Evolutionary conservation across 257 asterid species (phyloP).

Genomic region (Jasminum sambac): DNA sequence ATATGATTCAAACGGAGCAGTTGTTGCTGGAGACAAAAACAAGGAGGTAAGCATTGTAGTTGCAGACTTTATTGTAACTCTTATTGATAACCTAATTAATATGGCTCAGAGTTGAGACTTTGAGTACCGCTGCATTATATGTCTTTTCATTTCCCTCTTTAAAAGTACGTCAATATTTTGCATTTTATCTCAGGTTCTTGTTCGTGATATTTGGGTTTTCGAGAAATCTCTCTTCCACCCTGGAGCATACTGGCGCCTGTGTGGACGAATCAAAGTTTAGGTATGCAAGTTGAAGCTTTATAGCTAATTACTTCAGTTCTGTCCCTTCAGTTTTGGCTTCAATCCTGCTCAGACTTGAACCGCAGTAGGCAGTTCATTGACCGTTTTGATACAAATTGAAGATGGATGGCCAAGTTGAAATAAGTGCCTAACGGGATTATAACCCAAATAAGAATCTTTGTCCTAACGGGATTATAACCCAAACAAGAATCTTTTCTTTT

Average conservation of each 20-base stretch:
- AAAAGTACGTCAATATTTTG: constrained; percentile 13
- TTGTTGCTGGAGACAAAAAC: constrained; percentile 77
- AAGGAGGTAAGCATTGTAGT: constrained; percentile 65
- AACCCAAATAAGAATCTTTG: too few relatives aligned
- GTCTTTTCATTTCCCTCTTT: background rate
- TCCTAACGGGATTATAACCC: too few relatives aligned
- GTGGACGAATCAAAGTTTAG: constrained; percentile 78
- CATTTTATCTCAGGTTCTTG: constrained; percentile 57
- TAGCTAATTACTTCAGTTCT: constrained; percentile 15
- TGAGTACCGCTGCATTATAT: background rate
- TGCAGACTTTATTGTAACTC: constrained; percentile 6
- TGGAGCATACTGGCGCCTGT: constrained; percentile 91
- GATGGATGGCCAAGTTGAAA: background rate
- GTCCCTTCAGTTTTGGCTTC: background rate
- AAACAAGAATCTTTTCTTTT: too few relatives aligned
- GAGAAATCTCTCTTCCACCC: constrained; percentile 86
- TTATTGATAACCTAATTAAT: background rate
- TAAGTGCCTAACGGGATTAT: background rate
- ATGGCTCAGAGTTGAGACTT: background rate
- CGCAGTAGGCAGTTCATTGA: background rate
- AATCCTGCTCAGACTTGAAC: background rate
- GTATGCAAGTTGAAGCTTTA: background rate
- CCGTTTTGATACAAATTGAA: background rate
- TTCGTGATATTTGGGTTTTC: constrained; percentile 93
- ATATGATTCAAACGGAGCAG: constrained; percentile 67